Evolutionary conservation across 306 rosid species (phyloP).

Genomic region (Chamaecrista fasciculata): DNA sequence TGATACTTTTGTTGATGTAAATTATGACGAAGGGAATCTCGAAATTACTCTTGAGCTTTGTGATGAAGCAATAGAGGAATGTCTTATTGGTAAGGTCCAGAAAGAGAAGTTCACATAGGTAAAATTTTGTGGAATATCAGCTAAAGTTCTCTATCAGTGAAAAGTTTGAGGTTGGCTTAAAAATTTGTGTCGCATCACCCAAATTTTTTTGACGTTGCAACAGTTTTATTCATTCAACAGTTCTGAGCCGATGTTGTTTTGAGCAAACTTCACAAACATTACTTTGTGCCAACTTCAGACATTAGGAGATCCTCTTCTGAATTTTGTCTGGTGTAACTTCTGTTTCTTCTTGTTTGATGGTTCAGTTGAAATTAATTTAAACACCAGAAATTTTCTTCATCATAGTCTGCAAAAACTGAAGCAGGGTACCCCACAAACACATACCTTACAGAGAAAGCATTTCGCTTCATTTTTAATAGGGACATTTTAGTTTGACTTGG

Average conservation of each 20-base stretch:
- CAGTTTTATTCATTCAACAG: no score
- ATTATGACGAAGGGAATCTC: slow-evolving; percentile 76
- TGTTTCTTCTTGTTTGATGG: slow-evolving; percentile 23
- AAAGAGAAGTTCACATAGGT: slow-evolving; percentile 33
- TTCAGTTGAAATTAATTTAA: slow-evolving; percentile 24
- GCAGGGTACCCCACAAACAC: slow-evolving; percentile 18
- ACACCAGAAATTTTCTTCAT: slow-evolving; percentile 25
- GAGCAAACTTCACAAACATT: no score
- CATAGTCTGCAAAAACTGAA: slow-evolving; percentile 3
- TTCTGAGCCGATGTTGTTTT: no score
- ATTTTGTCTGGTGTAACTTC: slow-evolving; percentile 22
- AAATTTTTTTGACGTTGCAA: no score
- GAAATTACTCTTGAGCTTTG: slow-evolving; percentile 74
- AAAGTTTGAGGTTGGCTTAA: no score
- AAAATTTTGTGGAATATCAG: no score
- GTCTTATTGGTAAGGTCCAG: slow-evolving; percentile 43
- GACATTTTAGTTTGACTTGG: slow-evolving; percentile 5
- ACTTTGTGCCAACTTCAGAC: no score
- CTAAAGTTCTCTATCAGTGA: no score
- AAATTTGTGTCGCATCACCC: no score
- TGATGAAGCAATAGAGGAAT: slow-evolving; percentile 82
- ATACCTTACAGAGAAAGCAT: background rate
- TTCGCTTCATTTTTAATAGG: slow-evolving; percentile 2
- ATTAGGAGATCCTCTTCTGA: no score
- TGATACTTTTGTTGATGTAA: slow-evolving; percentile 69